Evolutionary conservation across 2,329 filamentous ascomycete species (phyloP).

Genomic region (Simplicillium sp.): DNA sequence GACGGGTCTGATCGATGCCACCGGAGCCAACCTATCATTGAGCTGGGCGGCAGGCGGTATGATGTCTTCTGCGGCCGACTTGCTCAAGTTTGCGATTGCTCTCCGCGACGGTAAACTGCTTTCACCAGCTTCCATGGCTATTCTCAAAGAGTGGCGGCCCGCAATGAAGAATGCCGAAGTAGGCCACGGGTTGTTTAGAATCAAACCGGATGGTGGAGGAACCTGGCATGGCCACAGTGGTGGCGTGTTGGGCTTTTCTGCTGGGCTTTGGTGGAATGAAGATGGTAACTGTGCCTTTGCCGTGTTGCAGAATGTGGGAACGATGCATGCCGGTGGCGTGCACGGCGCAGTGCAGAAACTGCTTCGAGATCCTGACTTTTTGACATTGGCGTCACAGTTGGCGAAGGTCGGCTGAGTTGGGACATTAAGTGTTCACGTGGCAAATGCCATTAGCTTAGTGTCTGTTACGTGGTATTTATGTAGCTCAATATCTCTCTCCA

Average conservation of each 20-base stretch:
- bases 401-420: no score
- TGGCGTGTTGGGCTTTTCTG: conserved; percentile 7
- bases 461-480: no score
- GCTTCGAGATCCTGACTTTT: no score
- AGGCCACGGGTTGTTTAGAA: conserved; percentile 8
- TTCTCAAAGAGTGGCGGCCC: conserved; percentile 7
- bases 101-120: conserved; percentile 8
- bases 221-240: conserved; percentile 8
- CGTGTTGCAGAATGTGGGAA: conserved; percentile 7
- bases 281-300: conserved; percentile 5
- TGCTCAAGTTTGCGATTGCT: conserved; percentile 6
- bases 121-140: conserved; percentile 2
- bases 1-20: conserved; percentile 7
- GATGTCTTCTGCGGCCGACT: conserved; percentile 6
- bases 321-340: conserved; percentile 3
- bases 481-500: no score
- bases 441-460: no score
- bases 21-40: conserved; percentile 7
- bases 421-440: no score
- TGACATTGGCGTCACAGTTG: no score
- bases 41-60: conserved; percentile 10
- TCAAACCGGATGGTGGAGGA: not conserved
- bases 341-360: no score
- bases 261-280: conserved; percentile 7
- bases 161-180: conserved; percentile 3